phyloP scores from a whole-genome alignment of 2,329 filamentous ascomycete genomes.

The Remersonia thermophila region DNA sequence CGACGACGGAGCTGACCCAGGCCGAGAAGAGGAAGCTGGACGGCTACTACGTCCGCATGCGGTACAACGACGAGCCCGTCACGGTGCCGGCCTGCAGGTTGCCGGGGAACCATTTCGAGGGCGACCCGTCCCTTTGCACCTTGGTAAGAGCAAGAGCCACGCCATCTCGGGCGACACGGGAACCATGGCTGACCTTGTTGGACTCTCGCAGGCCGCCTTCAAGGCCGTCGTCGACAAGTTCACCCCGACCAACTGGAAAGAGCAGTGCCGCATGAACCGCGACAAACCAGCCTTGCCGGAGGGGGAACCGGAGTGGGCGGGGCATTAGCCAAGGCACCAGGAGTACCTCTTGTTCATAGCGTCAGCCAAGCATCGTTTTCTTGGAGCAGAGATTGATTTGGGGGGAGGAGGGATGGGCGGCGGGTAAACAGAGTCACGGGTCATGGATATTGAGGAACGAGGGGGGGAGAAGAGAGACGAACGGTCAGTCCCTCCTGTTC shows the following conservation, averaged over 20 bases:
- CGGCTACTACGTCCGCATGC: constrained; percentile 75
- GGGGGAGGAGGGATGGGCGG: no score
- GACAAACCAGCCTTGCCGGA: constrained; percentile 32
- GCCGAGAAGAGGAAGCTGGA: constrained; percentile 49
- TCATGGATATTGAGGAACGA: no score
- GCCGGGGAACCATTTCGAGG: constrained; percentile 69
- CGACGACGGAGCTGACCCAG: constrained; percentile 40
- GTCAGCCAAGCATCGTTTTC: no score
- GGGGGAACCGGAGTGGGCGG: constrained; percentile 36
- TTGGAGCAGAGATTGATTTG: no score
- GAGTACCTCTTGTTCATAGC: no score
- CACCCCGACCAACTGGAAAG: constrained; percentile 67
- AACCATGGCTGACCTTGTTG: neutral
- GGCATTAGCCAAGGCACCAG: constrained; percentile 13
- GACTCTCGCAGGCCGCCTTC: constrained; percentile 56
- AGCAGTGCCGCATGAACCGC: constrained; percentile 36
- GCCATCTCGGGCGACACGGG: neutral
- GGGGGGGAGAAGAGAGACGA: no score
- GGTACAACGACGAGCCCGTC: constrained; percentile 81
- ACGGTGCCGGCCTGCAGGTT: constrained; percentile 69
- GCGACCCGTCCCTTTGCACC: constrained; percentile 83
- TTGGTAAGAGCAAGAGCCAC: no score
- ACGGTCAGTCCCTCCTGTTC: no score
- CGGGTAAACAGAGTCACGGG: no score
- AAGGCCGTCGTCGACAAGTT: constrained; percentile 86